Evolutionary conservation across 768 basidiomycete genomes (phyloP), one percentile per base, ranked within the genome.

Genomic region (Tricholoma sp.): DNA sequence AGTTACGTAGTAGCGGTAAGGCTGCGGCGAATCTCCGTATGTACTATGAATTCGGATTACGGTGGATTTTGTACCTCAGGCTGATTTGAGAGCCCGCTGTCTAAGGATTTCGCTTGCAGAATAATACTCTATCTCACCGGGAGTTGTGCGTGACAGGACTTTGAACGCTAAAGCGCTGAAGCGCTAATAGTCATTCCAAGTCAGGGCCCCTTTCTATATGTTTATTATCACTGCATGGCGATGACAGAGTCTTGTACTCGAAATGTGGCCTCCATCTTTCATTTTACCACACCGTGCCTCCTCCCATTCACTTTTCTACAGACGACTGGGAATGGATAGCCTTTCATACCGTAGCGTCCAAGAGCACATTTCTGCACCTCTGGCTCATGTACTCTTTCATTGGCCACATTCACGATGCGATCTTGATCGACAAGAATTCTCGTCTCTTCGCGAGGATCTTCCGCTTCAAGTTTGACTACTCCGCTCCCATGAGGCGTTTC

Each of bases 361-460:
- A 64, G 12, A 67, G 67, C 54, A 69, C 71, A 0, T 71, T 76
- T 57, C 65, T 73, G 0, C 82, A 1, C 82, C 81, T 54, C 57
- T 5, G 68, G 68, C 27, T 66, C 83, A 52, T 53, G 65, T 27
- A 56, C 72, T 16, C 67, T 83, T 11, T 65, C 73, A 46, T 31
- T 80, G 71, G 68, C 31, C 57, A 64, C 4, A 43, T 82, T 46
- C 57, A 79, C 57, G 32, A 67, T 47, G 69, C 70, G 1, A 64
- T 81, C 24, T 73, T 69, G 12, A 64, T 72, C 37, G 52, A 64
- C 59, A 66, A 69, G 58, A 78, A 78, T 57, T 59, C 67, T 31
- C 66, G 64, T 35, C 68, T 80, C 19, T 79, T 77, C 57, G 77
- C 77, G 14, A 65, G 68, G 54, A 74, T 80, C 37, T 83, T 79